Percentiles rank a stretch among this genome's conserved stretches.
phyloP scores from a whole-genome alignment of 768 basidiomycete genomes.

The Floccularia luteovirens region DNA sequence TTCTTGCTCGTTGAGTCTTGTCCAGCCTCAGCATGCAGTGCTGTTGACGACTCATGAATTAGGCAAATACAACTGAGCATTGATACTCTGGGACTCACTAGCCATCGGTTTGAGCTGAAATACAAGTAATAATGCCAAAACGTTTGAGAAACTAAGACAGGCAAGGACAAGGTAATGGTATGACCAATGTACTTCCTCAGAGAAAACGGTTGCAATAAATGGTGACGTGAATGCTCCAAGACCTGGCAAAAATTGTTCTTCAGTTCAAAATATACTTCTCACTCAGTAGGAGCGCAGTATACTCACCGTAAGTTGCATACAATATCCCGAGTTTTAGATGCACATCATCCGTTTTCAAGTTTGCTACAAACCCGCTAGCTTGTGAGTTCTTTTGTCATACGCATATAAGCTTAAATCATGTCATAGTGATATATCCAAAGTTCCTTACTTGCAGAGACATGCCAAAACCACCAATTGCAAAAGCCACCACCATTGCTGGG shows the following conservation, averaged over 20 bases:
- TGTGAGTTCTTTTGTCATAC: slow-evolving; percentile 48
- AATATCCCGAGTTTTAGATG: slow-evolving; percentile 44
- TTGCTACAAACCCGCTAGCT: slow-evolving; percentile 46
- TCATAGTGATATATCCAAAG: slow-evolving; percentile 6
- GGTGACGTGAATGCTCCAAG: slow-evolving; percentile 48
- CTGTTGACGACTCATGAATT: slow-evolving; percentile 3
- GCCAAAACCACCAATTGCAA: slow-evolving; percentile 41
- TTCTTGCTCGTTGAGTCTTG: slow-evolving; percentile 12
- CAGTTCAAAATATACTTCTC: background rate
- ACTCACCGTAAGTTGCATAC: slow-evolving; percentile 39
- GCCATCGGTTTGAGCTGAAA: slow-evolving; percentile 20
- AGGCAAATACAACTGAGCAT: background rate
- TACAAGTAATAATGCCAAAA: slow-evolving; percentile 11
- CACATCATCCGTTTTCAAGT: slow-evolving; percentile 31
- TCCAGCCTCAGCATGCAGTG: slow-evolving; percentile 13
- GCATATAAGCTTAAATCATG: too few species aligned
- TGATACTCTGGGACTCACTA: slow-evolving; percentile 10
- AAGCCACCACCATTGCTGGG: slow-evolving; percentile 37
- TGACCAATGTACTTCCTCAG: slow-evolving; percentile 43
- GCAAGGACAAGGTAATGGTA: slow-evolving; percentile 56
- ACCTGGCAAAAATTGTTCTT: slow-evolving; percentile 12
- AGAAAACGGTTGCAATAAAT: slow-evolving; percentile 59
- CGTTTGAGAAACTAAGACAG: slow-evolving; percentile 38
- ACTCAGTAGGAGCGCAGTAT: background rate
- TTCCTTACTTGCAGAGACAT: slow-evolving; percentile 32